A percentile compares a stretch with the other conserved stretches of the same genome.
Conservation (phyloP, 1,139 yeast genomes). For the Arxiozyma telluris region DNA sequence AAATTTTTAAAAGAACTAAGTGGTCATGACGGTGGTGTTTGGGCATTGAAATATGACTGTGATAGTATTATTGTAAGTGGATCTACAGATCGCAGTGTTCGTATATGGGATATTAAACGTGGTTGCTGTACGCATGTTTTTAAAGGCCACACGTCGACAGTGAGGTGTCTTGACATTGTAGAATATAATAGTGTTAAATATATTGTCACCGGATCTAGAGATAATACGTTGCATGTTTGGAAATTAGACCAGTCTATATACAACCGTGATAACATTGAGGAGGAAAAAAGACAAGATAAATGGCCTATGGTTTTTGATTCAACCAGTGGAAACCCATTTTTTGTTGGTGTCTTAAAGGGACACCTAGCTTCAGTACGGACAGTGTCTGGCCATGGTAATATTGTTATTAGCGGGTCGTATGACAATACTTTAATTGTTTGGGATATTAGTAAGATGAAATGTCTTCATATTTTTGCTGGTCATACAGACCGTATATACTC, state of each 20-base stretch:
- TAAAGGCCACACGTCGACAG: constrained; percentile 87
- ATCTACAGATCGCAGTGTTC: constrained; percentile 81
- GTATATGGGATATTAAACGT: constrained; percentile 70
- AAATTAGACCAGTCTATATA: constrained; percentile 54
- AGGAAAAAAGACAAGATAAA: constrained; percentile 25
- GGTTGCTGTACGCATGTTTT: constrained; percentile 59
- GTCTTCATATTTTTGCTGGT: constrained; percentile 68
- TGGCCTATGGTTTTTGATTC: constrained; percentile 32
- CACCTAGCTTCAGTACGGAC: constrained; percentile 86
- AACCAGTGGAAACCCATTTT: constrained; percentile 57
- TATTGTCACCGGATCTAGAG: constrained; percentile 84
- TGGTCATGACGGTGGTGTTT: constrained; percentile 97
- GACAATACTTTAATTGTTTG: constrained; percentile 88
- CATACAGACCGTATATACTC: constrained; percentile 84
- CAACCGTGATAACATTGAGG: constrained; percentile 4
- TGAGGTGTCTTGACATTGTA: constrained; percentile 78
- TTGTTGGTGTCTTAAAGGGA: constrained; percentile 69
- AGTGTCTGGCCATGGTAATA: constrained; percentile 76
- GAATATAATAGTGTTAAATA: constrained; percentile 54
- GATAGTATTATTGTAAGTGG: constrained; percentile 67
- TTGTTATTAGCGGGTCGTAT: constrained; percentile 82
- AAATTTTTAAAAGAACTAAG: constrained; percentile 53
- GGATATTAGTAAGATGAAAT: constrained; percentile 70
- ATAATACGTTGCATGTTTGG: constrained; percentile 85
- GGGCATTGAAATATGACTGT: constrained; percentile 80